Evolutionary conservation across 2,329 filamentous ascomycete species (phyloP).

Genomic region (Xylariomycetidae sp.): DNA sequence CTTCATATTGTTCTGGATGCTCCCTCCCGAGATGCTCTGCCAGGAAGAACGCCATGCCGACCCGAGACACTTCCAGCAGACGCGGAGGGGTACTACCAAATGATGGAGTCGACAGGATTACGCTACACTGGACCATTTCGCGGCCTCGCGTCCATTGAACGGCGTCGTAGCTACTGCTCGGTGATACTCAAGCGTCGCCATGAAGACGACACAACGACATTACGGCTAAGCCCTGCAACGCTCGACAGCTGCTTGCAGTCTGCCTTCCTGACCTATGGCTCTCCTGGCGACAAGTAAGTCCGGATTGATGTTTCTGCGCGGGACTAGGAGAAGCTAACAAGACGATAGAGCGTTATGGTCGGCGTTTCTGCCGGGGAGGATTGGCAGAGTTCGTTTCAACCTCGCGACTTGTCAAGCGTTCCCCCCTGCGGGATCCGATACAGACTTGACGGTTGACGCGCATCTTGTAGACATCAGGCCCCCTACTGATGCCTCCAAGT

Average conservation of each 20-base stretch:
- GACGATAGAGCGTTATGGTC: constrained; percentile 37
- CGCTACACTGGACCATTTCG: constrained; percentile 35
- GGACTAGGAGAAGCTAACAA: no score
- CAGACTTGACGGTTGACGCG: constrained; percentile 30
- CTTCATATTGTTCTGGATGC: constrained; percentile 29
- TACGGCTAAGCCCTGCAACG: constrained; percentile 35
- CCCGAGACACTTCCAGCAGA: constrained; percentile 29
- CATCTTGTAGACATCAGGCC: constrained; percentile 10
- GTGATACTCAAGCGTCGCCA: constrained; percentile 28
- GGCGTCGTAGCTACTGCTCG: constrained; percentile 31
- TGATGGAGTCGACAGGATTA: constrained; percentile 36
- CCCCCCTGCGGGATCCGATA: constrained; percentile 6
- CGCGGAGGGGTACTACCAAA: constrained; percentile 33
- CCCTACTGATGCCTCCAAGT: constrained; percentile 18
- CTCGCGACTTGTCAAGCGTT: constrained; percentile 20
- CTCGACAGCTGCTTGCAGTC: constrained; percentile 38
- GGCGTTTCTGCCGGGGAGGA: constrained; percentile 33
- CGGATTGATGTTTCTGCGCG: no score
- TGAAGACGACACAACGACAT: constrained; percentile 29
- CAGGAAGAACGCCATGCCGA: constrained; percentile 11
- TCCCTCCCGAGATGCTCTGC: constrained; percentile 21
- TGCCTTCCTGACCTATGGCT: constrained; percentile 36
- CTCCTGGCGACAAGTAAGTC: constrained; percentile 33
- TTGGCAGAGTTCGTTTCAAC: constrained; percentile 33
- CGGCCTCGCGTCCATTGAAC: constrained; percentile 27